phyloP scores from a whole-genome alignment of 768 basidiomycete genomes.

The Suillus discolor region DNA sequence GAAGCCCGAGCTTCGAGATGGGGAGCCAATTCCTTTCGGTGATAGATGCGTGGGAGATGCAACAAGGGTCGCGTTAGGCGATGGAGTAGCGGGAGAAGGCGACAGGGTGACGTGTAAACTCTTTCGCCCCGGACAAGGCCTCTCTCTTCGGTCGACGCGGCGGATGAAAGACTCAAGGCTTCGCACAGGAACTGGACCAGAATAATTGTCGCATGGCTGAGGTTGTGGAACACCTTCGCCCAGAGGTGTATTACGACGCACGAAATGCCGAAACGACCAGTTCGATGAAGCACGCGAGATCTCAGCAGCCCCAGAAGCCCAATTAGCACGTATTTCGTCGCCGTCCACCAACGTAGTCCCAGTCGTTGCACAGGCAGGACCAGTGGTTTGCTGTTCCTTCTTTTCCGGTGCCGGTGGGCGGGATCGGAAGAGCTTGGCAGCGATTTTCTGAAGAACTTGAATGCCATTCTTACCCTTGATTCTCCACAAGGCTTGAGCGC shows the following conservation, averaged over 20 bases:
- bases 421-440: neutral
- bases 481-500: neutral
- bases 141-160: neutral
- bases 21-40: neutral
- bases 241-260: neutral
- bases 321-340: neutral
- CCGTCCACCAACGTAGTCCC: neutral
- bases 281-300: neutral
- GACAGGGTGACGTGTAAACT: neutral
- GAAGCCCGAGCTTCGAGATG: constrained; percentile 3
- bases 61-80: constrained; percentile 8
- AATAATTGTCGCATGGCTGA: neutral
- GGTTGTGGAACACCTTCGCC: neutral
- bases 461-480: constrained; percentile 3
- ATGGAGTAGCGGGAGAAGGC: neutral
- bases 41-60: constrained; percentile 4
- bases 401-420: neutral
- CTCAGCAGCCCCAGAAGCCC: neutral
- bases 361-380: neutral
- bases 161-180: constrained; percentile 1
- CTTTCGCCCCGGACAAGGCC: neutral
- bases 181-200: neutral
- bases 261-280: neutral
- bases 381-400: neutral
- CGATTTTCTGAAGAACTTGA: neutral